phyloP scores from a whole-genome alignment of 1,139 yeast genomes.

The Komagataea norvegica region DNA sequence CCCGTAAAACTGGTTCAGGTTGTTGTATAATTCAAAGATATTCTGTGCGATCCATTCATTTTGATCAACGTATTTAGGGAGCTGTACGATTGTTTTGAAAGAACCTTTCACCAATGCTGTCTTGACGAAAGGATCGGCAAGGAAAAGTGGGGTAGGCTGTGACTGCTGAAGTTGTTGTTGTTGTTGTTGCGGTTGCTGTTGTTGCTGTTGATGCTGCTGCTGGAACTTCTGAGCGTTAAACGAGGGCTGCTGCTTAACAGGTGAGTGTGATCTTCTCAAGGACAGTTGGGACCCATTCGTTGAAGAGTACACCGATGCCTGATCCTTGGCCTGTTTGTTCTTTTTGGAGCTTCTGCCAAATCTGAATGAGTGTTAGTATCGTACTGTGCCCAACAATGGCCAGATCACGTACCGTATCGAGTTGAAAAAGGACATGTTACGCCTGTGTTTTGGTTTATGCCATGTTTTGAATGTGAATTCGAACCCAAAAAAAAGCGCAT shows the following conservation, averaged over 20 bases:
- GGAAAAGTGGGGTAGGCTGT: conserved; percentile 51
- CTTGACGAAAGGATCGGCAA: conserved; percentile 90
- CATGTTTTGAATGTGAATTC: conserved; percentile 1
- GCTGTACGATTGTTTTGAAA: conserved; percentile 89
- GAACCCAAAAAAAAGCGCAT: no score
- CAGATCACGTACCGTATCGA: conserved; percentile 12
- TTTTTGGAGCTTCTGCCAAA: conserved; percentile 38
- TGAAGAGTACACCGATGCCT: conserved; percentile 27
- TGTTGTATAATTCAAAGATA: conserved; percentile 83
- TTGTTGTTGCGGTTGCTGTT: conserved; percentile 10
- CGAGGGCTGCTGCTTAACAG: conserved; percentile 23
- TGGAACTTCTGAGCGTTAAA: conserved; percentile 13
- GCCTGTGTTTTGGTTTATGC: background rate
- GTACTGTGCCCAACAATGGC: no score
- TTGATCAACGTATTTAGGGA: conserved; percentile 90
- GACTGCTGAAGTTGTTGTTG: conserved; percentile 8
- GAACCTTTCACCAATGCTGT: conserved; percentile 97
- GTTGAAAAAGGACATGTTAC: conserved; percentile 16
- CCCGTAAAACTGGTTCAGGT: conserved; percentile 82
- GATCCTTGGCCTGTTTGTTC: conserved; percentile 30
- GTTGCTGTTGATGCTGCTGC: conserved; percentile 16
- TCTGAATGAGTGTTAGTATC: conserved; percentile 3
- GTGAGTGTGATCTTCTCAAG: conserved; percentile 33
- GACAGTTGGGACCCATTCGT: conserved; percentile 35
- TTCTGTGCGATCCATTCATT: conserved; percentile 96